Conservation (phyloP, 768 basidiomycete species). For the Amanita pallidorosea region DNA sequence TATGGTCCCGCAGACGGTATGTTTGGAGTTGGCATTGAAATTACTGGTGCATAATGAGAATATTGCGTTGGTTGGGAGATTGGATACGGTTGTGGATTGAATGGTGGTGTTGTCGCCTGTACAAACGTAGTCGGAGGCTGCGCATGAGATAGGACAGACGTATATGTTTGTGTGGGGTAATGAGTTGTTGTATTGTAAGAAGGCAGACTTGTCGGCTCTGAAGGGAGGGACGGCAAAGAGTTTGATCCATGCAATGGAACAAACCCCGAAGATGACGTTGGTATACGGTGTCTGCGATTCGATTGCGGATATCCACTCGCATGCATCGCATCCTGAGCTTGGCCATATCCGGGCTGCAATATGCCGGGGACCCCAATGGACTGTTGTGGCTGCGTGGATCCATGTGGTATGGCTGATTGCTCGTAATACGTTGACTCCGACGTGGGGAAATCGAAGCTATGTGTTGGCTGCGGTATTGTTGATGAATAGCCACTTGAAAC, state of each 20-base stretch:
- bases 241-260: constrained; percentile 39
- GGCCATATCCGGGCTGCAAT: constrained; percentile 16
- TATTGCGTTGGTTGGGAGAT: background rate
- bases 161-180: constrained; percentile 16
- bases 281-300: constrained; percentile 47
- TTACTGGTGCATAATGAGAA: background rate
- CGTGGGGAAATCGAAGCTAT: constrained; percentile 29
- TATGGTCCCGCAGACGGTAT: background rate
- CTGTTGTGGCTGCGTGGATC: constrained; percentile 11
- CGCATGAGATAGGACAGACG: constrained; percentile 11
- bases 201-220: constrained; percentile 24
- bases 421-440: constrained; percentile 29
- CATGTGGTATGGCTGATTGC: constrained; percentile 22
- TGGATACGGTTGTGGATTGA: constrained; percentile 15
- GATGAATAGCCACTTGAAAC: constrained; percentile 20
- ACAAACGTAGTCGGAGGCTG: constrained; percentile 12
- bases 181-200: constrained; percentile 34
- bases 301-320: constrained; percentile 25
- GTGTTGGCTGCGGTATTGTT: constrained; percentile 21
- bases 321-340: constrained; percentile 22
- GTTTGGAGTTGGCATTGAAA: background rate
- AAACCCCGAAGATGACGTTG: constrained; percentile 60
- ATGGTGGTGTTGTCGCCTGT: background rate
- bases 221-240: constrained; percentile 23
- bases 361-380: background rate